phyloP scores from a whole-genome alignment of 2,329 filamentous ascomycete genomes.

The Beauveria varroae region DNA sequence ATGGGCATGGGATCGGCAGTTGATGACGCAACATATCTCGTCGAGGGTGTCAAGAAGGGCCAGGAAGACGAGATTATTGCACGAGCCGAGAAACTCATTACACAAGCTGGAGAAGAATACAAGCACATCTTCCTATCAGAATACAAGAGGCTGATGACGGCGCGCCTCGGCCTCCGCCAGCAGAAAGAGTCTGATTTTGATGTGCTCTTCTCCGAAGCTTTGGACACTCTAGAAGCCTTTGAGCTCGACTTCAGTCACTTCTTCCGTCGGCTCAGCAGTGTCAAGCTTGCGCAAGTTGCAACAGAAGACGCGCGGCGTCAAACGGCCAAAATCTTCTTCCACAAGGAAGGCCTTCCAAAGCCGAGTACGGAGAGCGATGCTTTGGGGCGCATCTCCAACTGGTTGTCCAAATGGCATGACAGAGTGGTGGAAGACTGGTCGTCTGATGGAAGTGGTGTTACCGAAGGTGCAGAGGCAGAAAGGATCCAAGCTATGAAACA shows the following conservation, averaged over 20 bases:
- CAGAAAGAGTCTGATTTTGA: conserved; percentile 71
- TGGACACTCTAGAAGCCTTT: conserved; percentile 73
- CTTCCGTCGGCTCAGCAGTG: conserved; percentile 67
- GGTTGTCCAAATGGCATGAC: conserved; percentile 72
- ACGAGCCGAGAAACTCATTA: conserved; percentile 78
- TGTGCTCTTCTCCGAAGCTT: conserved; percentile 67
- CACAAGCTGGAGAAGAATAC: conserved; percentile 76
- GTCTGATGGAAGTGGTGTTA: conserved; percentile 31
- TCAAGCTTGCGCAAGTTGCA: conserved; percentile 56
- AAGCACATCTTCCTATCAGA: conserved; percentile 80
- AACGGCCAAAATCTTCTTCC: conserved; percentile 69
- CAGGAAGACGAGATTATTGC: conserved; percentile 62
- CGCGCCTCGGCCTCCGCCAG: conserved; percentile 66
- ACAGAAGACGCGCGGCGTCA: conserved; percentile 56
- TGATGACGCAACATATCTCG: conserved; percentile 64
- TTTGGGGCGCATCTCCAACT: conserved; percentile 60
- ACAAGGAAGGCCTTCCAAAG: conserved; percentile 59
- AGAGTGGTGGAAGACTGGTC: conserved; percentile 73
- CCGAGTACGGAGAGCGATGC: conserved; percentile 55
- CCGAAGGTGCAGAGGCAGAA: conserved; percentile 45
- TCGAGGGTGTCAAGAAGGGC: conserved; percentile 59
- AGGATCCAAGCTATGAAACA: conserved; percentile 68
- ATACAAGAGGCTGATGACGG: conserved; percentile 79
- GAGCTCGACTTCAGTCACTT: conserved; percentile 93
- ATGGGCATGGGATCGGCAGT: conserved; percentile 68